Evolutionary conservation across 2,329 filamentous ascomycete genomes (phyloP).

Genomic region (Sclerotinia trifoliorum): DNA sequence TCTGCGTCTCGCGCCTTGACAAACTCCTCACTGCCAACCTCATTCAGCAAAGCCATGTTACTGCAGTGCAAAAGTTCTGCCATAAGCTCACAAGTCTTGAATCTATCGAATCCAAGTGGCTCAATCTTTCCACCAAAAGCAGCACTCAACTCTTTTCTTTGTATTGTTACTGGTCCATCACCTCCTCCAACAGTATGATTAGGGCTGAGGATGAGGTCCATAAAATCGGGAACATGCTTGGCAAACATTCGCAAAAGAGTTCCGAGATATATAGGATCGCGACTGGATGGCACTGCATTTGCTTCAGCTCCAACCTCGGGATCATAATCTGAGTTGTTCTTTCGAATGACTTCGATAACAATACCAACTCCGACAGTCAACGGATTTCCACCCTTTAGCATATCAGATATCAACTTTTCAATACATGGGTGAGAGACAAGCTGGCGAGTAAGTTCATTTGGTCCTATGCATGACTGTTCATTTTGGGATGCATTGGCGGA

Average conservation of each 20-base stretch:
- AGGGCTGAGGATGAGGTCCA: slow-evolving; percentile 80
- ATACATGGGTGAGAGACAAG: slow-evolving; percentile 85
- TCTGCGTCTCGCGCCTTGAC: slow-evolving; percentile 78
- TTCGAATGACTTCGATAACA: slow-evolving; percentile 96
- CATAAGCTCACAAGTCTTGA: slow-evolving; percentile 99
- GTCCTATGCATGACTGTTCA: slow-evolving; percentile 97
- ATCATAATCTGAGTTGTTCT: slow-evolving; percentile 99
- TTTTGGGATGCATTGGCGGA: slow-evolving; percentile 97
- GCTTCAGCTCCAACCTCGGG: slow-evolving; percentile 83
- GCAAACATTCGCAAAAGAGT: slow-evolving; percentile 87
- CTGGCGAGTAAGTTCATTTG: slow-evolving; percentile 93
- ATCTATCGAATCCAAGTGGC: slow-evolving; percentile 92
- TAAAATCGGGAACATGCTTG: slow-evolving; percentile 88
- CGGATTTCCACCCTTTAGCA: slow-evolving; percentile 91
- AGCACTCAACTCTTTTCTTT: slow-evolving; percentile 73
- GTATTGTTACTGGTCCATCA: slow-evolving; percentile 58
- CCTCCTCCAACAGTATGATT: slow-evolving; percentile 56
- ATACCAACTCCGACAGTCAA: slow-evolving; percentile 96
- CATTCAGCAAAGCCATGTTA: slow-evolving; percentile 96
- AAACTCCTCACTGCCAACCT: slow-evolving; percentile 83
- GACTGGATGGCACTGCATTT: slow-evolving; percentile 74
- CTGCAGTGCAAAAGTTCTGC: slow-evolving; percentile 95
- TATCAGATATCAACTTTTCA: slow-evolving; percentile 80
- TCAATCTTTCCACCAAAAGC: slow-evolving; percentile 91
- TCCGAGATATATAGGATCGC: slow-evolving; percentile 94